phyloP scores from a whole-genome alignment of 2,329 filamentous ascomycete species.

The Colletotrichum liriopes region DNA sequence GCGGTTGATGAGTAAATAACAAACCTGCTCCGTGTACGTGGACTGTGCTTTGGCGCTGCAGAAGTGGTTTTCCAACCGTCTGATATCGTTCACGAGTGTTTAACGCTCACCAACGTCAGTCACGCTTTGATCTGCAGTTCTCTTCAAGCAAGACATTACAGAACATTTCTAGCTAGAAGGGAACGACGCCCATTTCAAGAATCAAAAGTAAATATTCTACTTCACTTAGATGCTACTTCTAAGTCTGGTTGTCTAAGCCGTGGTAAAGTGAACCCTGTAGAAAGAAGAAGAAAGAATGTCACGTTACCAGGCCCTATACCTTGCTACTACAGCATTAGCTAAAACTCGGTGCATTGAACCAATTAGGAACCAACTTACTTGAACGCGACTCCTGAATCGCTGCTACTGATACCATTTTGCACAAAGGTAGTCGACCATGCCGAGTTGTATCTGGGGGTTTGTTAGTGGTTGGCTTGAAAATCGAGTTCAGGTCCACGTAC shows the following conservation, averaged over 20 bases:
- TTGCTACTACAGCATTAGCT: not conserved
- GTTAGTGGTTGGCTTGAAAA: not conserved
- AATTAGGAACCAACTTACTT: not conserved
- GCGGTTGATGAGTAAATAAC: not conserved
- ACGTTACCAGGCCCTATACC: no score
- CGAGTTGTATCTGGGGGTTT: not conserved
- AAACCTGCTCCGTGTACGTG: not conserved
- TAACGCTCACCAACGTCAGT: not conserved
- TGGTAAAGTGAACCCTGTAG: not conserved
- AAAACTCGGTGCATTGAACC: not conserved
- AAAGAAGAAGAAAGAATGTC: no score
- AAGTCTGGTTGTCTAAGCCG: not conserved
- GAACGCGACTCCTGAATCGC: conserved; percentile 22
- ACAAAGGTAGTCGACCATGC: conserved; percentile 9
- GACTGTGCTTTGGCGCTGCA: not conserved
- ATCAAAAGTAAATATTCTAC: not conserved
- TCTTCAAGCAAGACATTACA: not conserved
- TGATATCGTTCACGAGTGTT: not conserved
- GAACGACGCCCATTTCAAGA: no score
- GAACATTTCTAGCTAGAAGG: not conserved
- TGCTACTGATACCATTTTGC: not conserved
- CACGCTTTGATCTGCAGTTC: not conserved
- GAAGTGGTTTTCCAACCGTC: not conserved
- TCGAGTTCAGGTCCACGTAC: not conserved
- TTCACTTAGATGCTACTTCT: not conserved